A percentile compares a stretch with the other conserved stretches of the same genome.
Evolutionary conservation across 495 filamentous ascomycete species (phyloP).

Genomic region (Podospora pseudoanserina): DNA sequence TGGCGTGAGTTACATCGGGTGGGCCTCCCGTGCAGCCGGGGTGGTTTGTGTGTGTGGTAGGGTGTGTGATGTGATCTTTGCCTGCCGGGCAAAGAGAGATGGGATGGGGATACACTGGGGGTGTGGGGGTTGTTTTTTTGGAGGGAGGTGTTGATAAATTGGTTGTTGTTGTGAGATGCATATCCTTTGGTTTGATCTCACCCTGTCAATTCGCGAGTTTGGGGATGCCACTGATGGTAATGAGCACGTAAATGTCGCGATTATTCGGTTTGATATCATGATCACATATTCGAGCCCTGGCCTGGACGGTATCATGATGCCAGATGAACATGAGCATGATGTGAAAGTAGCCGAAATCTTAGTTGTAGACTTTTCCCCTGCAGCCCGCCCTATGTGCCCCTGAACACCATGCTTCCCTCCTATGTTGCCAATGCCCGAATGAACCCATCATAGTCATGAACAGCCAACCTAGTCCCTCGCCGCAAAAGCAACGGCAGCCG

Average conservation of each 20-base stretch:
- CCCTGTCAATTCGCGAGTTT: background rate
- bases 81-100: background rate
- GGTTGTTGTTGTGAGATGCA: background rate
- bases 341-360: background rate
- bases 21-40: background rate
- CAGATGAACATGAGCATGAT: background rate
- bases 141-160: background rate
- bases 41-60: background rate
- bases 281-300: background rate
- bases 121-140: background rate
- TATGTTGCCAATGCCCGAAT: background rate
- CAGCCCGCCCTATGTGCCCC: background rate
- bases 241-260: background rate
- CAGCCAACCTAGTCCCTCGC: conserved; percentile 23
- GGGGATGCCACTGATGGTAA: background rate
- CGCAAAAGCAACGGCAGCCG: conserved; percentile 74
- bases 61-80: conserved; percentile 1
- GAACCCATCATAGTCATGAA: background rate
- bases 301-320: background rate
- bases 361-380: background rate
- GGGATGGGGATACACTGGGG: background rate
- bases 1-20: background rate
- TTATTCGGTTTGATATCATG: background rate
- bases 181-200: background rate
- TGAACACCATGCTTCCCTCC: background rate